Evolutionary conservation across 352 stramenopile species (phyloP).

Genomic region (Pythium phragmitis): DNA sequence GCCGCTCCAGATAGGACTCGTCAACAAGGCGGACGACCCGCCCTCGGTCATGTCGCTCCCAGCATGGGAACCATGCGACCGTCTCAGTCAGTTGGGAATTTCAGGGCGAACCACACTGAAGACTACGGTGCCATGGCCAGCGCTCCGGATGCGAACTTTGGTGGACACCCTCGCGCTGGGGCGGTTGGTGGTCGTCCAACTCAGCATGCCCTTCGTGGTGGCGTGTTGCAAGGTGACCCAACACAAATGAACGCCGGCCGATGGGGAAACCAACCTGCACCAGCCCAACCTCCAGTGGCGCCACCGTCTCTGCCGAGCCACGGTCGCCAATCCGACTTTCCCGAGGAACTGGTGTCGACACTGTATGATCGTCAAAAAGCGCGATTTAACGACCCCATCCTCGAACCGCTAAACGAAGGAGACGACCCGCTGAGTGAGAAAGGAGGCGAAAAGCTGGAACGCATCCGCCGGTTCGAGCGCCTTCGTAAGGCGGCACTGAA

Average conservation of each 20-base stretch:
- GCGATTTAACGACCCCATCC: conserved; percentile 70
- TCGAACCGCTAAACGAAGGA: conserved; percentile 64
- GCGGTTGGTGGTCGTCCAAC: background rate
- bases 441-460: conserved; percentile 66
- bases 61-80: conserved; percentile 43
- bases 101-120: conserved; percentile 56
- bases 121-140: conserved; percentile 28
- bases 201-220: conserved; percentile 2
- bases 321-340: conserved; percentile 54
- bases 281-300: background rate
- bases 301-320: conserved; percentile 35
- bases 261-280: background rate
- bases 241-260: background rate
- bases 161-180: background rate
- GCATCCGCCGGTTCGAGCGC: conserved; percentile 56
- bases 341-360: conserved; percentile 44
- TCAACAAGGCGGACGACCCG: conserved; percentile 2
- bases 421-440: conserved; percentile 79
- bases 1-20: background rate
- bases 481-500: conserved; percentile 57
- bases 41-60: background rate
- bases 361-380: conserved; percentile 68
- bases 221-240: background rate
- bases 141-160: background rate
- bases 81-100: conserved; percentile 72